Conservation (phyloP, 2,329 filamentous ascomycete genomes). For the Plenodomus tracheiphilus region DNA sequence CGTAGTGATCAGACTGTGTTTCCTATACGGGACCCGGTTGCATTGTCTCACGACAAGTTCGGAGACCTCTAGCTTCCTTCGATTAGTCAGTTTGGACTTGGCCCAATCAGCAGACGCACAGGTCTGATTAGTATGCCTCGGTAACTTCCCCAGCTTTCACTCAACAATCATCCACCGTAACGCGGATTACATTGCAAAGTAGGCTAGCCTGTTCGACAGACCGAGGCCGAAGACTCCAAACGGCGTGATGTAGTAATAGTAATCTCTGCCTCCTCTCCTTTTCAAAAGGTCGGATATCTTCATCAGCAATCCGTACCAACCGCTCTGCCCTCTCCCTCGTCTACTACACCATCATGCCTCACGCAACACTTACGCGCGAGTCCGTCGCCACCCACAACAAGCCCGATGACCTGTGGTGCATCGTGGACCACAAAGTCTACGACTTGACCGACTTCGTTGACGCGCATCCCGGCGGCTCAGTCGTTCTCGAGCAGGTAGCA, state of each 20-base stretch:
- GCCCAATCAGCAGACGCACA: background rate
- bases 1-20: too few relatives aligned
- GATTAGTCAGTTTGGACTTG: too few relatives aligned
- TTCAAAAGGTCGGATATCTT: background rate
- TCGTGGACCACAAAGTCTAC: constrained; percentile 86
- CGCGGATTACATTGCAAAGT: constrained; percentile 17
- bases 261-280: constrained; percentile 2
- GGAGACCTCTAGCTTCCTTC: too few relatives aligned
- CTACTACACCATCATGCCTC: constrained; percentile 30
- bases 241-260: constrained; percentile 13
- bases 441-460: constrained; percentile 84
- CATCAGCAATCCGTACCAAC: background rate
- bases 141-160: constrained; percentile 22
- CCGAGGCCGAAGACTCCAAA: constrained; percentile 19
- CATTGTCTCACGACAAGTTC: too few relatives aligned
- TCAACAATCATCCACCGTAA: constrained; percentile 14
- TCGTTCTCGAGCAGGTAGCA: constrained; percentile 78
- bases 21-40: too few relatives aligned
- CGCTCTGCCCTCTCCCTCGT: background rate
- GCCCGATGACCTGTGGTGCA: constrained; percentile 77
- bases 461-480: constrained; percentile 80
- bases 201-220: constrained; percentile 17
- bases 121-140: constrained; percentile 16
- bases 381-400: constrained; percentile 76
- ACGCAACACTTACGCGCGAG: constrained; percentile 50